phyloP scores from a whole-genome alignment of 257 asterid genomes.

The Leonotis leonurus region DNA sequence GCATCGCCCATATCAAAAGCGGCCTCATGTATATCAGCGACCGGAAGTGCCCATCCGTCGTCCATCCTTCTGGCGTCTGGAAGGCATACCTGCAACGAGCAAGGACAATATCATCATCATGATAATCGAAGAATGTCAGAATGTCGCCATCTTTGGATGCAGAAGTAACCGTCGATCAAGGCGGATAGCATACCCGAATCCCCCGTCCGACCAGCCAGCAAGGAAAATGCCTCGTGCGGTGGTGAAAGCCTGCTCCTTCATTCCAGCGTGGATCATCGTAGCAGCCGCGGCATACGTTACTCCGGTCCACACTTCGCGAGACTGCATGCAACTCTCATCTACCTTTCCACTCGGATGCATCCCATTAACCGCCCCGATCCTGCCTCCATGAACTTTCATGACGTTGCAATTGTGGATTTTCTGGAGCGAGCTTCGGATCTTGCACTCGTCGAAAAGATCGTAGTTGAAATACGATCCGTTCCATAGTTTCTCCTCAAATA shows the following conservation, averaged over 20 bases:
- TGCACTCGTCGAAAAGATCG: conserved; percentile 66
- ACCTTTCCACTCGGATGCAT: conserved; percentile 91
- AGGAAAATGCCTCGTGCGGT: conserved; percentile 89
- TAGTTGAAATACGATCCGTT: conserved; percentile 90
- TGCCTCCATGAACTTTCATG: conserved; percentile 76
- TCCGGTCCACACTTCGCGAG: conserved; percentile 95
- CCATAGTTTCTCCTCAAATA: conserved; percentile 76
- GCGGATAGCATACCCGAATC: conserved; percentile 59
- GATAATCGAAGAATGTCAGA: background rate
- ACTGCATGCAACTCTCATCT: conserved; percentile 99
- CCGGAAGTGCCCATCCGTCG: conserved; percentile 84
- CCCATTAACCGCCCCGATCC: conserved; percentile 98
- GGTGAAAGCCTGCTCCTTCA: conserved; percentile 87
- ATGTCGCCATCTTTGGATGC: background rate
- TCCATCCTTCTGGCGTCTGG: conserved; percentile 97
- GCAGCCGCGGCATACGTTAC: conserved; percentile 93
- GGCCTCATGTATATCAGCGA: conserved; percentile 97
- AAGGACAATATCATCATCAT: background rate
- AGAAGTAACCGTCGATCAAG: background rate
- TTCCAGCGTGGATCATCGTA: conserved; percentile 92
- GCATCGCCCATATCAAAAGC: conserved; percentile 96
- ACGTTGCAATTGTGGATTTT: conserved; percentile 81
- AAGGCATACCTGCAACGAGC: conserved; percentile 60
- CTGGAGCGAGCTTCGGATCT: conserved; percentile 72
- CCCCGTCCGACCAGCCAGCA: conserved; percentile 99